These are phyloP conservation scores for Calonectria naviculata DNA, from an alignment of 2,329 filamentous ascomycete genomes.

Conservation along the genomic window DNA sequence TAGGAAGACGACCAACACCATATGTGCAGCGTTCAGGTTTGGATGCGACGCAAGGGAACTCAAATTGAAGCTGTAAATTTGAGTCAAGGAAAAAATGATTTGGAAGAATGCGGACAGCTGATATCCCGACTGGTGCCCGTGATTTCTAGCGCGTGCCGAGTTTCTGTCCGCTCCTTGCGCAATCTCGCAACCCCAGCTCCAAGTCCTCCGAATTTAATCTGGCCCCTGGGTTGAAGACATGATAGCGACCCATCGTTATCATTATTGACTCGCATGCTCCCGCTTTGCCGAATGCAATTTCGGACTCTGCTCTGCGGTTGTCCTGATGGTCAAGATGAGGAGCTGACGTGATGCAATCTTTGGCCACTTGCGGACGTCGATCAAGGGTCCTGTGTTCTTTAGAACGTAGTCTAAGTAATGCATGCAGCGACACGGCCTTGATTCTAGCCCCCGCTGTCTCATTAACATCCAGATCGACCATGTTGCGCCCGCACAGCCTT, in stretches of 20 bases:
- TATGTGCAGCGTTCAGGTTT: not conserved
- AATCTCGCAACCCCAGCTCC: not conserved
- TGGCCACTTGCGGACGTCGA: not conserved
- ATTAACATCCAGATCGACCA: conserved; percentile 26
- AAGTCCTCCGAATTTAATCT: not conserved
- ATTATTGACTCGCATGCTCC: not conserved
- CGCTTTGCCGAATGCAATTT: conserved; percentile 6
- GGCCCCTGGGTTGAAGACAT: not conserved
- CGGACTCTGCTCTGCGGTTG: not conserved
- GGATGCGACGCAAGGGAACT: conserved; percentile 1
- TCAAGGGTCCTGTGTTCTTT: conserved; percentile 4
- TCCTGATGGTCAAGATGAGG: not conserved
- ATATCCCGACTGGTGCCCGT: not conserved
- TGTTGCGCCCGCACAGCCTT: conserved; percentile 45
- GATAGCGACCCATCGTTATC: conserved; percentile 13
- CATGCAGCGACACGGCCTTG: conserved; percentile 16
- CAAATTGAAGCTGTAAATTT: conserved; percentile 4
- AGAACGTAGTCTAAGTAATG: conserved; percentile 11
- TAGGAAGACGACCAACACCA: not conserved
- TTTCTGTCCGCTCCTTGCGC: not conserved
- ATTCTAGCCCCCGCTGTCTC: conserved; percentile 19
- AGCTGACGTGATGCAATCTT: not conserved
- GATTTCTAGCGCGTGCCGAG: not conserved
- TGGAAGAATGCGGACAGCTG: not conserved
- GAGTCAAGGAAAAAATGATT: not conserved